Base-by-base conservation (phyloP, 495 filamentous ascomycete genomes). In the Daldinia vernicosa region DNA sequence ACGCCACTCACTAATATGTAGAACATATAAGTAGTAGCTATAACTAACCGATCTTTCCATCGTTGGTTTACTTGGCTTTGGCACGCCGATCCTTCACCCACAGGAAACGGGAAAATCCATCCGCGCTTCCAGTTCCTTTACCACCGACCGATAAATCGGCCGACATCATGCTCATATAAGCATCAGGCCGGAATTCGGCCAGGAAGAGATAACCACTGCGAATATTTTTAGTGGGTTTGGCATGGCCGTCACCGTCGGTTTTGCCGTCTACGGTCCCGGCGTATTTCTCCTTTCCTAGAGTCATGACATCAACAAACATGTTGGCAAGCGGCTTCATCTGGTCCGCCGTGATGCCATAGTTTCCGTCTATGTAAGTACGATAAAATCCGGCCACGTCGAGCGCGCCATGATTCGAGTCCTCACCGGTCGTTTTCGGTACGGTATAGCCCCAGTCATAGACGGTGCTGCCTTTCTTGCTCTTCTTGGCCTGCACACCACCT, bases 261-360 rank as follows among this genome's bases (percentile, higher is more conserved):
- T 59, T 22, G 15, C 53, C 61, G 28, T 70, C 54, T n/a, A 70
- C 67, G 0, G 43, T 66, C n/a, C 67, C 61, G 19, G 61, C 61
- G 26, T 63, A 70, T 22, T 60, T 70, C 50, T 56, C 39, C 2
- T 66, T 54, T n/a, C 67, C 61, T 3, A 66, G 32, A 8, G 67
- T 70, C 67, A 70, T 70, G 19, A 70, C 61, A 39, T 70, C 67
- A 7, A 70, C 67, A 15, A 70, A 66, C 60, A 61, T 70, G 17
- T 70, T 70, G 17, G 61, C 67, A 27, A 70, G 61, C 11, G 67
- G 55, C 61, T 70, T 70, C 67, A 70, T 70, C 67, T 59, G 54
- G 37, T 70, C 61, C 4, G 63, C 62, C 39, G 58, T 71, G 52
- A 71, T 71, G 4, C 32, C 69, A 28, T 67, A 71, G 22, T 71